These are phyloP conservation scores for Cardiospermum halicacabum DNA, from an alignment of 345 rosid species.

Conservation along the genomic window DNA sequence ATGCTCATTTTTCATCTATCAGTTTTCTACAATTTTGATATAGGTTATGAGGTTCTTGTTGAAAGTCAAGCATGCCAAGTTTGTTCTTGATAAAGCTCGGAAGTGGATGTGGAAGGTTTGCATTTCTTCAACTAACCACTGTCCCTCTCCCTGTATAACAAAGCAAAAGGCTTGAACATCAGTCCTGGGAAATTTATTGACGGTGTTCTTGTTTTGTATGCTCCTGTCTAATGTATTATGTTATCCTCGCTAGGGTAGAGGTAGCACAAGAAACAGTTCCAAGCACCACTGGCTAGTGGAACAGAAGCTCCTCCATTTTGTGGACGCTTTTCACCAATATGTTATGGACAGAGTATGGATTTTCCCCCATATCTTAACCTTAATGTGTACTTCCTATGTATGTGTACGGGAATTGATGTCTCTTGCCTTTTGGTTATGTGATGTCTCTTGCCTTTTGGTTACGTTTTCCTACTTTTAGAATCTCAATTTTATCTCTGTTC, in stretches of 20 bases:
- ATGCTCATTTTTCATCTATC: slow-evolving; percentile 18
- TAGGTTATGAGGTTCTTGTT: slow-evolving; percentile 93
- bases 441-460: background rate
- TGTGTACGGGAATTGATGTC: background rate
- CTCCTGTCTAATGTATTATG: slow-evolving; percentile 10
- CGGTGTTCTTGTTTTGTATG: background rate
- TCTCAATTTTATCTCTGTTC: background rate
- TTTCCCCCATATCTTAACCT: slow-evolving; percentile 18
- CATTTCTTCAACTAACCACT: background rate
- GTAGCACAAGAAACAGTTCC: slow-evolving; percentile 44
- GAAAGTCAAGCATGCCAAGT: slow-evolving; percentile 98
- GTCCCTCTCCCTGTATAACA: background rate
- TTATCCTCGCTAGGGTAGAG: slow-evolving; percentile 55
- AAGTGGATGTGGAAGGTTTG: slow-evolving; percentile 99
- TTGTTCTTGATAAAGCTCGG: slow-evolving; percentile 91
- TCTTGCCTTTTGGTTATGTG: background rate
- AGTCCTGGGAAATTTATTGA: background rate
- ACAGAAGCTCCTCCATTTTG: slow-evolving; percentile 98
- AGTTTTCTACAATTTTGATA: slow-evolving; percentile 21
- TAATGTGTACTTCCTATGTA: background rate
- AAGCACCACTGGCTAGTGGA: slow-evolving; percentile 90
- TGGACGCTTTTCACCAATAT: slow-evolving; percentile 98
- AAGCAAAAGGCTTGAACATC: background rate
- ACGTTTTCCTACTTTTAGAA: background rate
- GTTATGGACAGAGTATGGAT: slow-evolving; percentile 95